Percentiles rank a stretch among this genome's conserved stretches.
These are phyloP conservation scores for Deinandra increscens DNA, from an alignment of 129 eudicot species.

Conservation along the genomic window DNA sequence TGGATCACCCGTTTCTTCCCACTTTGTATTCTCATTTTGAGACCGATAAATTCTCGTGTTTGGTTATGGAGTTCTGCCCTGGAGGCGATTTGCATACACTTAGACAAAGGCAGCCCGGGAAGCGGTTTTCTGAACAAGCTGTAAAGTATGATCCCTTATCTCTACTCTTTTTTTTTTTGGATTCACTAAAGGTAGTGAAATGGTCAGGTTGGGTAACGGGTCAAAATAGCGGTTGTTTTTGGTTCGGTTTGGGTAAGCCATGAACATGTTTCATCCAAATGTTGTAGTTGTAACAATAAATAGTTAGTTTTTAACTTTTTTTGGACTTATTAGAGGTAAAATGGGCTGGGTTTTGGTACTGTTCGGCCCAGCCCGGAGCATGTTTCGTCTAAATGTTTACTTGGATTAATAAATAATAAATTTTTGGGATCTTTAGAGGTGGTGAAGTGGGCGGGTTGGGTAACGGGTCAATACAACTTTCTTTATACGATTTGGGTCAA, in stretches of 20 bases:
- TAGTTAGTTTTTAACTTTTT: too few relatives aligned
- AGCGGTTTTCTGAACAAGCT: conserved; percentile 76
- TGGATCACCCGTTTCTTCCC: conserved; percentile 83
- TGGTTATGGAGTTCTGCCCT: conserved; percentile 86
- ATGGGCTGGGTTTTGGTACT: too few relatives aligned
- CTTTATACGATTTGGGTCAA: too few relatives aligned
- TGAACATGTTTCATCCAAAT: not conserved
- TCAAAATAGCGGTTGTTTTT: not conserved
- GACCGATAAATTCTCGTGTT: conserved; percentile 74
- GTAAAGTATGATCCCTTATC: conserved; percentile 54
- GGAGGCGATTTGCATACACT: conserved; percentile 80
- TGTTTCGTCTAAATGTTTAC: too few relatives aligned
- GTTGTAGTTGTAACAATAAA: not conserved
- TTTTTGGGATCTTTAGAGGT: too few relatives aligned
- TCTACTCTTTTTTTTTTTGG: conserved; percentile 1
- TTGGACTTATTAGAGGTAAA: too few relatives aligned
- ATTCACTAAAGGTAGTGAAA: not conserved
- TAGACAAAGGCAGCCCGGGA: conserved; percentile 75
- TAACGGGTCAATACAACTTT: too few relatives aligned
- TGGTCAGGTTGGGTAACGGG: not conserved
- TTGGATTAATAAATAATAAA: too few relatives aligned
- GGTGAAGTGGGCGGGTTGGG: too few relatives aligned
- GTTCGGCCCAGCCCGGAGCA: too few relatives aligned
- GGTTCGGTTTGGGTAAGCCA: not conserved
- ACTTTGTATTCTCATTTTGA: conserved; percentile 72